Percentiles rank a stretch among this genome's conserved stretches.
These are phyloP conservation scores for Nakataea oryzae DNA, from an alignment of 2,329 filamentous ascomycete genomes.

Conservation along the genomic window DNA sequence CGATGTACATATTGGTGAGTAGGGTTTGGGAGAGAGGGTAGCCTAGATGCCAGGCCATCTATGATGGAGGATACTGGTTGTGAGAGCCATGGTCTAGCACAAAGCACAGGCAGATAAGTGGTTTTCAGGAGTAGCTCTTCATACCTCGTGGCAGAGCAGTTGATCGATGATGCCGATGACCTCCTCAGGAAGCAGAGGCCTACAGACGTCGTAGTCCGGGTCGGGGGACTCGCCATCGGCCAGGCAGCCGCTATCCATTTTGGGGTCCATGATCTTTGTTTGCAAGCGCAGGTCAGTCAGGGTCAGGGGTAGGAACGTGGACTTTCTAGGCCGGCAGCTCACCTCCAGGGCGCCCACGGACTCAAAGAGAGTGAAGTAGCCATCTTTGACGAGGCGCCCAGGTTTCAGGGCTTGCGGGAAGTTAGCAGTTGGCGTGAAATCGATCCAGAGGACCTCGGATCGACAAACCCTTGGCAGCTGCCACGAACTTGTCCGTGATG, in stretches of 20 bases:
- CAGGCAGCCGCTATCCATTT: slow-evolving; percentile 93
- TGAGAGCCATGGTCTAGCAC: background rate
- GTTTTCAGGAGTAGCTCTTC: slow-evolving; percentile 9
- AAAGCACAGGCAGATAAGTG: background rate
- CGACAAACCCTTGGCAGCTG: slow-evolving; percentile 40
- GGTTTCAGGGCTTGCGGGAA: slow-evolving; percentile 53
- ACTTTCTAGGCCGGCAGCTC: slow-evolving; percentile 9
- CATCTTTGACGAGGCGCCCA: slow-evolving; percentile 88
- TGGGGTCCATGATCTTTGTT: slow-evolving; percentile 87
- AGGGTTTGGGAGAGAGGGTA: slow-evolving; percentile 91
- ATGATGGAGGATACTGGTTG: slow-evolving; percentile 2
- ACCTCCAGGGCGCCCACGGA: slow-evolving; percentile 79
- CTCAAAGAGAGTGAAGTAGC: slow-evolving; percentile 86
- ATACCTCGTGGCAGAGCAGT: slow-evolving; percentile 76
- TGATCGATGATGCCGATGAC: slow-evolving; percentile 92
- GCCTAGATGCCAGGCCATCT: slow-evolving; percentile 97
- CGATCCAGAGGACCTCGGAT: slow-evolving; percentile 2
- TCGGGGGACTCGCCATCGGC: slow-evolving; percentile 71
- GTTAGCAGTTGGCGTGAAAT: background rate
- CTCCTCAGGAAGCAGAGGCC: slow-evolving; percentile 61
- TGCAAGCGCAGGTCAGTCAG: background rate
- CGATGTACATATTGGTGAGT: slow-evolving; percentile 86
- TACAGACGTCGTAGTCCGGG: slow-evolving; percentile 66
- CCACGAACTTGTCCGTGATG: slow-evolving; percentile 45
- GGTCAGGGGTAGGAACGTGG: no score